phyloP scores from a whole-genome alignment of 2,329 filamentous ascomycete genomes.

The Hypoxylon sp. region DNA sequence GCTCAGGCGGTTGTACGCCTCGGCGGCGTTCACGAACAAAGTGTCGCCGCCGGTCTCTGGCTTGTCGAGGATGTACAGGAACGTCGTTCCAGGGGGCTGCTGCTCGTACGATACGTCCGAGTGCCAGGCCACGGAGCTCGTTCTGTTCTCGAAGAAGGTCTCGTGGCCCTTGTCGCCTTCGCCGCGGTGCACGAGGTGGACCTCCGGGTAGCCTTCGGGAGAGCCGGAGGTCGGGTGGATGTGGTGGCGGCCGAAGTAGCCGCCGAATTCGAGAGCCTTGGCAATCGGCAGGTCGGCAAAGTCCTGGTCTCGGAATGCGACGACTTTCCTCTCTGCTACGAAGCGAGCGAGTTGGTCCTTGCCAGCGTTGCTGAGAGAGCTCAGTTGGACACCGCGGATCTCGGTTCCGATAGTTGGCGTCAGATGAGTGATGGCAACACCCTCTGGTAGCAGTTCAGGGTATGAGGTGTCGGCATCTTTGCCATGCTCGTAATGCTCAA shows the following conservation, averaged over 20 bases:
- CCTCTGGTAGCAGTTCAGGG: slow-evolving; percentile 74
- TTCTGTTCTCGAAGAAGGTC: slow-evolving; percentile 75
- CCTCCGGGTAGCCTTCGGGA: slow-evolving; percentile 79
- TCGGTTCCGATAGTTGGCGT: slow-evolving; percentile 83
- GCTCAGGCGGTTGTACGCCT: slow-evolving; percentile 85
- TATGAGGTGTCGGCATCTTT: slow-evolving; percentile 80
- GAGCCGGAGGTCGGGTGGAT: slow-evolving; percentile 85
- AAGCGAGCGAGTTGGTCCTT: slow-evolving; percentile 84
- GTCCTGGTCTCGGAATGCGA: slow-evolving; percentile 83
- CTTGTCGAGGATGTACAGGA: slow-evolving; percentile 88
- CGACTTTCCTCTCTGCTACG: slow-evolving; percentile 83
- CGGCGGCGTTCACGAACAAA: slow-evolving; percentile 82
- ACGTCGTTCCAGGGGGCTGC: slow-evolving; percentile 91
- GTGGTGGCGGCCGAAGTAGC: slow-evolving; percentile 86
- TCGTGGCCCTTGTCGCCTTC: slow-evolving; percentile 73
- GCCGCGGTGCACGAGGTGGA: slow-evolving; percentile 84
- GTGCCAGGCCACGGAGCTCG: slow-evolving; percentile 90
- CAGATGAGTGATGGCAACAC: slow-evolving; percentile 70
- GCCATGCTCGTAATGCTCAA: slow-evolving; percentile 82
- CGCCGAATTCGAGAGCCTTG: slow-evolving; percentile 77
- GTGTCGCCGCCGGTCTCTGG: slow-evolving; percentile 88
- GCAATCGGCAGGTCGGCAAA: slow-evolving; percentile 78
- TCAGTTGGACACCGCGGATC: slow-evolving; percentile 79
- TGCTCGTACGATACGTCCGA: slow-evolving; percentile 89
- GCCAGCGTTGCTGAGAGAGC: slow-evolving; percentile 74